Percentiles rank a stretch among this genome's conserved stretches.
Evolutionary conservation across 768 basidiomycete genomes (phyloP).

Genomic region (Lactarius trivialis): DNA sequence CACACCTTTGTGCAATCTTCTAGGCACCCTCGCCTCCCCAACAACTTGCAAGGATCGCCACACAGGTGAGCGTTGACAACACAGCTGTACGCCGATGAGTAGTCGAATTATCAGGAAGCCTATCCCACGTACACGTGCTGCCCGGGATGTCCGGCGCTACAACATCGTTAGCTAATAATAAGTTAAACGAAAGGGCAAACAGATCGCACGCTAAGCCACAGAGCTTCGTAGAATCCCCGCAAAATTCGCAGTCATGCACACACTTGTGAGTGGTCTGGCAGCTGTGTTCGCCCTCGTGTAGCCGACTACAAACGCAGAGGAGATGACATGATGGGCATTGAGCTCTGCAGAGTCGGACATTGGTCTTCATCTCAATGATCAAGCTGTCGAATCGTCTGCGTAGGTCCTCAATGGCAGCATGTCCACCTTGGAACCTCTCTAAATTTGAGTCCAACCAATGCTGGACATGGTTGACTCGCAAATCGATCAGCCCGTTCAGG

Average conservation of each 20-base stretch:
- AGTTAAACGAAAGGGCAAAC: too few relatives aligned
- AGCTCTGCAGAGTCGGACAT: constrained; percentile 43
- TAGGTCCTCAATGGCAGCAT: constrained; percentile 42
- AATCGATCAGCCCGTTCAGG: constrained; percentile 35
- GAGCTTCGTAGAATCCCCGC: constrained; percentile 31
- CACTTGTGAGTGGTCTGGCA: constrained; percentile 49
- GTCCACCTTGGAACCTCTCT: constrained; percentile 37
- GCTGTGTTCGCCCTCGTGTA: constrained; percentile 42
- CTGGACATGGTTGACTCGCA: constrained; percentile 43
- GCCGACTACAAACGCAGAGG: constrained; percentile 39
- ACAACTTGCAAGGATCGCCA: constrained; percentile 43
- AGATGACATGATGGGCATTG: constrained; percentile 45
- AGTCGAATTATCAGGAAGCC: not conserved
- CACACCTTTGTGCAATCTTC: constrained; percentile 45
- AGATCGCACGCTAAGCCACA: constrained; percentile 45
- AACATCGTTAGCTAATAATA: not conserved
- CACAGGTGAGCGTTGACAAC: constrained; percentile 42
- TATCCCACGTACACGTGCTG: constrained; percentile 41
- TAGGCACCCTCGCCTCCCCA: constrained; percentile 45
- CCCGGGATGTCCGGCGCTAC: constrained; percentile 52
- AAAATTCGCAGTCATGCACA: constrained; percentile 38
- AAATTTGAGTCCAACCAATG: constrained; percentile 48
- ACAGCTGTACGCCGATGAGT: constrained; percentile 36
- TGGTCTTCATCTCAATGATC: constrained; percentile 40
- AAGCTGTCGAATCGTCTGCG: constrained; percentile 38